These are phyloP conservation scores for Trichoderma reesei DNA, from an alignment of 495 filamentous ascomycete species.

Conservation along the genomic window DNA sequence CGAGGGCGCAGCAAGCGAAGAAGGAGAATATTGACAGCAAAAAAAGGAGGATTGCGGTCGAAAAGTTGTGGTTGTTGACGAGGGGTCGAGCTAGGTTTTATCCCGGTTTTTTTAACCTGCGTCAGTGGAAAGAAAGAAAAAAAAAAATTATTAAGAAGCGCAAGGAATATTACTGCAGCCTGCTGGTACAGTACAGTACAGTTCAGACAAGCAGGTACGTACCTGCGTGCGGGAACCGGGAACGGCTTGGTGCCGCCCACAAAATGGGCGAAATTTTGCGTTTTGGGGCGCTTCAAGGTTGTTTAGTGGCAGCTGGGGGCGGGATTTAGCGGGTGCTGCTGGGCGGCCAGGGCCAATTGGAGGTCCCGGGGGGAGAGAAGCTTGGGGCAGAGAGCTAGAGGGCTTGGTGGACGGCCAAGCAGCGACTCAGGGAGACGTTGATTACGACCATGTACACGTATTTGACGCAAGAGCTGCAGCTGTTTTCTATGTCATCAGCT, in stretches of 20 bases:
- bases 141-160: neutral
- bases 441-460: no score
- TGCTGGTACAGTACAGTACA: neutral
- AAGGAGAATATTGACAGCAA: neutral
- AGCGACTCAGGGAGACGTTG: no score
- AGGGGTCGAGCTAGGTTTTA: conserved; percentile 7
- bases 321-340: neutral
- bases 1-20: neutral
- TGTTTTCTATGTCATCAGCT: no score
- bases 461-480: no score
- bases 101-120: neutral
- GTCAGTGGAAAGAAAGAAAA: neutral
- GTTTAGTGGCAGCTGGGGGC: no score
- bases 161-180: no score
- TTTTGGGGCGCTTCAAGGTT: neutral
- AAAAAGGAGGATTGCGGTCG: neutral
- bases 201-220: neutral
- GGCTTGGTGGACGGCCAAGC: no score
- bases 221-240: neutral
- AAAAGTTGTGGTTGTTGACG: neutral
- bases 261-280: neutral
- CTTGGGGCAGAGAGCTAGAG: no score
- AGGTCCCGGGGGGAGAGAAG: no score
- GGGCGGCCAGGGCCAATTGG: neutral
- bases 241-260: neutral